These are phyloP conservation scores for Vickermania spadyakhi DNA, from an alignment of 208 protist species.

Conservation along the genomic window DNA sequence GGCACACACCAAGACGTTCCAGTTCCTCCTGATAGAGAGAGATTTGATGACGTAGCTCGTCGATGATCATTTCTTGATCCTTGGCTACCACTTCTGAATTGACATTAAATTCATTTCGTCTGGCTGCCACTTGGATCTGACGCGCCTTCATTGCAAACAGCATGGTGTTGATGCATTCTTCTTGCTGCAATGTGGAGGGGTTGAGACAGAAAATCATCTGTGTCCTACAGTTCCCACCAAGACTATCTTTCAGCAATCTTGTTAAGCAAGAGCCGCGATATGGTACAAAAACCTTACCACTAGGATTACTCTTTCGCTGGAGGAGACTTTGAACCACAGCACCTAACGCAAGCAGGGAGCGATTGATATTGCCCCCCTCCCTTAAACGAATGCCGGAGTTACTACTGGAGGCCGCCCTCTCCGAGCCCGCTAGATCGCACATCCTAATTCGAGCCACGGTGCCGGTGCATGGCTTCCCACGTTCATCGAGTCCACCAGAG, in stretches of 20 bases:
- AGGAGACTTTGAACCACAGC: conserved; percentile 88
- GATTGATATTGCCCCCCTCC: conserved; percentile 93
- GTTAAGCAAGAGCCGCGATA: conserved; percentile 83
- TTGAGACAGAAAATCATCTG: conserved; percentile 73
- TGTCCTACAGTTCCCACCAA: conserved; percentile 79
- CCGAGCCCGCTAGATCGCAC: conserved; percentile 84
- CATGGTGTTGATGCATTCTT: conserved; percentile 81
- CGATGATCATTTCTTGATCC: conserved; percentile 47
- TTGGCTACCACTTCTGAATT: conserved; percentile 47
- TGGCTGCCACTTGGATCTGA: conserved; percentile 54
- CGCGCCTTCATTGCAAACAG: conserved; percentile 80
- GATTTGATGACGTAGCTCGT: conserved; percentile 62
- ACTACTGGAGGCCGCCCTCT: conserved; percentile 72
- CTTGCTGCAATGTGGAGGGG: conserved; percentile 42
- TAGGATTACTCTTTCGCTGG: conserved; percentile 21
- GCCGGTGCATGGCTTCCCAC: conserved; percentile 6
- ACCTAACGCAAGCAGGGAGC: conserved; percentile 89
- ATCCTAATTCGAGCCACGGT: conserved; percentile 80
- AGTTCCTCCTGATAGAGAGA: conserved; percentile 30
- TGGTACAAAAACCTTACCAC: conserved; percentile 41
- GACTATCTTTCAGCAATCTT: conserved; percentile 54
- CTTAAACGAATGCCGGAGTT: conserved; percentile 74
- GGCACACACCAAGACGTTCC: conserved; percentile 3
- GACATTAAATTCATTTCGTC: conserved; percentile 55
- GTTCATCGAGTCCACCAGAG: not conserved